Percentiles rank a stretch among this genome's conserved stretches.
phyloP scores from a whole-genome alignment of 306 rosid genomes.

The Inga leiocalycina region DNA sequence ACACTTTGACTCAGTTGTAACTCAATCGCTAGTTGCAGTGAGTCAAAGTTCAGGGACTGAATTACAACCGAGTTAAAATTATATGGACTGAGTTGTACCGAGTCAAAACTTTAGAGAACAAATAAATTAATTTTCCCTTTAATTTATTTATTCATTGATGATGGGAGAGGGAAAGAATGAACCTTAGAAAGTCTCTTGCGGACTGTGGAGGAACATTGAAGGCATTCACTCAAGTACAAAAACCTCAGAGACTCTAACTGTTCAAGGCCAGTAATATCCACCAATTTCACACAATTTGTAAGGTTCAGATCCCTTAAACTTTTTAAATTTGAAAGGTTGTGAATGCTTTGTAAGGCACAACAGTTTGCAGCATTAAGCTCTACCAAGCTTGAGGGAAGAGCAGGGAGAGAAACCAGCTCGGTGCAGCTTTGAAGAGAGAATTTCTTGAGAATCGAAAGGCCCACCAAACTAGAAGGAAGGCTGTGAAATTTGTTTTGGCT shows the following conservation, averaged over 20 bases:
- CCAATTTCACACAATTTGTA: constrained; percentile 54
- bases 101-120: too few species aligned
- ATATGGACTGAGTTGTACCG: too few species aligned
- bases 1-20: too few species aligned
- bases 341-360: constrained; percentile 45
- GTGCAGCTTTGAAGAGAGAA: constrained; percentile 46
- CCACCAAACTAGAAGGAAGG: constrained; percentile 70
- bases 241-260: constrained; percentile 57
- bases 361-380: constrained; percentile 52
- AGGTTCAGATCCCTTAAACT: constrained; percentile 51
- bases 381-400: constrained; percentile 67
- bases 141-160: neutral
- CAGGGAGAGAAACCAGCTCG: constrained; percentile 54
- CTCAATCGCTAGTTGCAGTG: too few species aligned
- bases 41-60: too few species aligned
- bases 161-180: constrained; percentile 15
- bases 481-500: constrained; percentile 46
- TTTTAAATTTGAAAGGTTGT: constrained; percentile 57
- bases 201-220: constrained; percentile 43
- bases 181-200: constrained; percentile 63
- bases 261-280: constrained; percentile 70
- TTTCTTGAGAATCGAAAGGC: constrained; percentile 43
- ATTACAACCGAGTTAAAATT: too few species aligned
- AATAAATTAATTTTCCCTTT: too few species aligned
- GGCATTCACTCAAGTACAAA: constrained; percentile 55